phyloP scores from a whole-genome alignment of 768 basidiomycete genomes.

The Lactarius trivialis region DNA sequence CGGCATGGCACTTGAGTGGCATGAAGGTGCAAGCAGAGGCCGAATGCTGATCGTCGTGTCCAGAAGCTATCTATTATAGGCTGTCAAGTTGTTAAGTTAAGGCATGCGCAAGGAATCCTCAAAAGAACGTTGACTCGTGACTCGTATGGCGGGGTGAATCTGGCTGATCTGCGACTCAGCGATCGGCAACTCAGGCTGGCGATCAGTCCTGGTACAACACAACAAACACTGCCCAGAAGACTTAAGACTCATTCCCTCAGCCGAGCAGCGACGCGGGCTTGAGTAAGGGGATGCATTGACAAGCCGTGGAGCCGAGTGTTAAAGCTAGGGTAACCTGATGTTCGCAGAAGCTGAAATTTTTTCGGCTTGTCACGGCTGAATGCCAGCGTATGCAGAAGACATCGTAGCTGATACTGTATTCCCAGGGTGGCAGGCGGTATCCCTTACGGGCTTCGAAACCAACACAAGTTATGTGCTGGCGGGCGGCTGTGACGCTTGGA shows the following conservation, averaged over 20 bases:
- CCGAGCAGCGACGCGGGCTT: not conserved
- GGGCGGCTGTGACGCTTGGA: not conserved
- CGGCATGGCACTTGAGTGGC: not conserved
- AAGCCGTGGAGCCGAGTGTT: not conserved
- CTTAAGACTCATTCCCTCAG: not conserved
- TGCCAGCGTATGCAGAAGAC: not conserved
- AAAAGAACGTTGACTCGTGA: too few relatives aligned
- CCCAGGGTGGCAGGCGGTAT: not conserved
- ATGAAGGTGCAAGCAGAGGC: not conserved
- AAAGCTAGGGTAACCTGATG: not conserved
- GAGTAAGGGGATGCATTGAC: not conserved
- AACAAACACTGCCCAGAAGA: not conserved
- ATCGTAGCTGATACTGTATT: not conserved
- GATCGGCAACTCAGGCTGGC: too few relatives aligned
- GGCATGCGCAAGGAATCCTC: not conserved
- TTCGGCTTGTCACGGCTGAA: not conserved
- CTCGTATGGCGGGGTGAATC: not conserved
- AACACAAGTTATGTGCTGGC: not conserved
- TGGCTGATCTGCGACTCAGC: not conserved
- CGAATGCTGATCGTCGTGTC: not conserved
- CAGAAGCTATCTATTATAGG: not conserved
- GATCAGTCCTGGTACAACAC: not conserved
- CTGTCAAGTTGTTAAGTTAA: not conserved
- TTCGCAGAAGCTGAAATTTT: not conserved
- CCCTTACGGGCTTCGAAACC: not conserved